A percentile compares a stretch with the other conserved stretches of the same genome.
These are phyloP conservation scores for Dactylellina leptospora DNA, from an alignment of 2,329 filamentous ascomycete species.

Conservation along the genomic window DNA sequence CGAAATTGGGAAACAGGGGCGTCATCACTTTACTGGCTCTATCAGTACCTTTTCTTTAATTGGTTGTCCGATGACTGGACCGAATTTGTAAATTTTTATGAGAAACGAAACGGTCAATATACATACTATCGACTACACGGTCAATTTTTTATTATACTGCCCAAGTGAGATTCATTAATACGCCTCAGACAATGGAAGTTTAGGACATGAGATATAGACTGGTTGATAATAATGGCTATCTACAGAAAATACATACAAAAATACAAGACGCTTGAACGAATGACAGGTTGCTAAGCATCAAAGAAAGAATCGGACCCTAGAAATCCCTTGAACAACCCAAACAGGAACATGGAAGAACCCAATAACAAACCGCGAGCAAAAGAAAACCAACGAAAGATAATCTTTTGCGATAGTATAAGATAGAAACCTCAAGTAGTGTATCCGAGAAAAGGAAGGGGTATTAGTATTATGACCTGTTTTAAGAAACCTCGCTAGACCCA, in stretches of 20 bases:
- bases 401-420: not conserved
- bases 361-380: not conserved
- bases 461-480: constrained; percentile 11
- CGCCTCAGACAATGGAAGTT: constrained; percentile 11
- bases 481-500: constrained; percentile 29
- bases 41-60: too few relatives aligned
- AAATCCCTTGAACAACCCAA: not conserved
- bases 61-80: too few relatives aligned
- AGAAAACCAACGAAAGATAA: not conserved
- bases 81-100: too few relatives aligned
- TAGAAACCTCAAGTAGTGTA: not conserved
- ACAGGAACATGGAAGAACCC: not conserved
- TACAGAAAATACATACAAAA: not conserved
- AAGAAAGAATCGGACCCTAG: not conserved
- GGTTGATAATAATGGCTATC: not conserved
- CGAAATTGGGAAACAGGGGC: not conserved
- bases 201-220: not conserved
- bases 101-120: too few relatives aligned
- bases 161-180: too few relatives aligned
- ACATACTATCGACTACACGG: too few relatives aligned
- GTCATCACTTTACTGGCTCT: too few relatives aligned
- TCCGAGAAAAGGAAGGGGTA: constrained; percentile 4
- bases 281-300: too few relatives aligned
- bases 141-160: too few relatives aligned
- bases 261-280: too few relatives aligned